phyloP scores from a whole-genome alignment of 1,284 basidiomycete species.

The Apiotrichum laibachii region DNA sequence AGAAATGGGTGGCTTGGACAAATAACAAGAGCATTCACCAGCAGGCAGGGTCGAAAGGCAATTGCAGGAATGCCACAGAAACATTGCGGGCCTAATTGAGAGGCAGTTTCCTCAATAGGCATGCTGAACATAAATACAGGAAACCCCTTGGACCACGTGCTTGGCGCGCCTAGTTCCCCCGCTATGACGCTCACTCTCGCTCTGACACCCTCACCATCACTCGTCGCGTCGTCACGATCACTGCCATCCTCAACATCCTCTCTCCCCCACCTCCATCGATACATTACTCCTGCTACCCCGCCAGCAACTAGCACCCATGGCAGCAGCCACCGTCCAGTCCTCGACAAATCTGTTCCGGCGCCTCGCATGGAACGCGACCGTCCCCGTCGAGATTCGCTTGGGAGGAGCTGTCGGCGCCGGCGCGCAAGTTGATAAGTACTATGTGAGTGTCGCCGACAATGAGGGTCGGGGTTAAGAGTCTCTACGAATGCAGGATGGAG shows the following conservation, averaged over 20 bases:
- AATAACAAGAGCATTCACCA: no score
- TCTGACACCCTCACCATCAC: not conserved
- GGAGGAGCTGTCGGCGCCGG: slow-evolving; percentile 35
- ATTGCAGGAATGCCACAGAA: no score
- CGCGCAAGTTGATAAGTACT: slow-evolving; percentile 41
- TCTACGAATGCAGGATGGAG: no score
- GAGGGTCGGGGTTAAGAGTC: not conserved
- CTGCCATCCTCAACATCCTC: not conserved
- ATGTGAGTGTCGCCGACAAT: slow-evolving; percentile 32
- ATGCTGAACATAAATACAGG: no score
- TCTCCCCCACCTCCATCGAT: not conserved
- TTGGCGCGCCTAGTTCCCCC: no score
- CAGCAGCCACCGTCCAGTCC: slow-evolving; percentile 27
- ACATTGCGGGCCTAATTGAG: no score
- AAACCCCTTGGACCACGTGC: no score
- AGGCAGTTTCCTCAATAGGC: no score
- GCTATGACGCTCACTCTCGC: no score
- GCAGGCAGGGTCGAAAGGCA: no score
- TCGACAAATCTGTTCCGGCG: slow-evolving; percentile 46
- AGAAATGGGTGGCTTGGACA: no score
- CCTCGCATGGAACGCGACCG: slow-evolving; percentile 47
- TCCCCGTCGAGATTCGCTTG: slow-evolving; percentile 43
- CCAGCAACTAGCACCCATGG: slow-evolving; percentile 1
- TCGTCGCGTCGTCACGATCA: not conserved
- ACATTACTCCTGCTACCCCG: not conserved